These are phyloP conservation scores for Anthracocystis walkeri DNA, from an alignment of 1,284 basidiomycete species.

Conservation along the genomic window DNA sequence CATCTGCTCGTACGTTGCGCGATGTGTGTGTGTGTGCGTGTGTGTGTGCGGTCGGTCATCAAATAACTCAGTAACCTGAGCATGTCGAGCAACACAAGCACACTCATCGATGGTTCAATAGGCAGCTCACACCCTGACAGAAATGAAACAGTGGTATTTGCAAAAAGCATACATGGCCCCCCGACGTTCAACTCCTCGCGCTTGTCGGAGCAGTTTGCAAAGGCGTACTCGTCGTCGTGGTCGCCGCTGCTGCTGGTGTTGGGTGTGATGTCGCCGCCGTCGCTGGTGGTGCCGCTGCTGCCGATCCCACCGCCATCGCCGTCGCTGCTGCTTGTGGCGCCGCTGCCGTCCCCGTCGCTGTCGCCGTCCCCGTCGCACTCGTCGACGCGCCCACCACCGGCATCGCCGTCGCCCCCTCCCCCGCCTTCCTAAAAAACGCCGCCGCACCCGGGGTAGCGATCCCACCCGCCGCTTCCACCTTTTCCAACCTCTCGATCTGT, in stretches of 20 bases:
- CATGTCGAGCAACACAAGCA: no score
- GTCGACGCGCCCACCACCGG: constrained; percentile 1
- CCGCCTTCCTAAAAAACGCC: constrained; percentile 40
- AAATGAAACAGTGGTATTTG: constrained; percentile 1
- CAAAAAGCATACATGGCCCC: neutral
- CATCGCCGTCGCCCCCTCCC: neutral
- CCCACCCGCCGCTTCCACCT: constrained; percentile 45
- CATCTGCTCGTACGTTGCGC: no score
- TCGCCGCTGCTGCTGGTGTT: constrained; percentile 1
- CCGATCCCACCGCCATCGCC: neutral
- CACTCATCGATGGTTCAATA: no score
- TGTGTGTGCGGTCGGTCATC: no score
- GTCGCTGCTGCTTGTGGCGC: constrained; percentile 2
- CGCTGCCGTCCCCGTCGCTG: constrained; percentile 9
- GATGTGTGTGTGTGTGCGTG: no score
- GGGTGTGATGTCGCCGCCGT: constrained; percentile 8
- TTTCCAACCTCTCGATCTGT: constrained; percentile 58
- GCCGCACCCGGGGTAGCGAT: constrained; percentile 43
- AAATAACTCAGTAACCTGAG: no score
- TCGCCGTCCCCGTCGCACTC: neutral
- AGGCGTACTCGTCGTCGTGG: constrained; percentile 5
- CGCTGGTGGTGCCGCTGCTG: neutral
- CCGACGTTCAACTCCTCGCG: neutral
- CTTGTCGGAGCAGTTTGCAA: constrained; percentile 15
- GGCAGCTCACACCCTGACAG: no score